Conservation (phyloP, 306 rosid genomes). For the Castanospermum australe region DNA sequence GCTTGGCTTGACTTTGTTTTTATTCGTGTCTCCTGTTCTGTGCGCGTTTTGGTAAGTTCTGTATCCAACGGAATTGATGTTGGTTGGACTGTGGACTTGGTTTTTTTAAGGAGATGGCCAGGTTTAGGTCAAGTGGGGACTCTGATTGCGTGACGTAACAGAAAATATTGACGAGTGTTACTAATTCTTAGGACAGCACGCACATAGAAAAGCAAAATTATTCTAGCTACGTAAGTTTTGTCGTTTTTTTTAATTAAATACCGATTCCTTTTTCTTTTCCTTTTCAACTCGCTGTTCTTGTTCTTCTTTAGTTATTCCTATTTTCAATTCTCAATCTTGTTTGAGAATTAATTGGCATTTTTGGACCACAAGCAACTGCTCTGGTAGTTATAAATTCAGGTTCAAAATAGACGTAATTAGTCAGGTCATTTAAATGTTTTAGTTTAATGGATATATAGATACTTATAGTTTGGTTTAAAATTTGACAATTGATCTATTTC, state of each 20-base stretch:
- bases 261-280: background rate
- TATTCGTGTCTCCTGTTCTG: background rate
- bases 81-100: conserved; percentile 12
- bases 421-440: too few relatives aligned
- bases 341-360: background rate
- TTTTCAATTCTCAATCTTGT: background rate
- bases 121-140: conserved; percentile 13
- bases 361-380: too few relatives aligned
- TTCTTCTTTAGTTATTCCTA: background rate
- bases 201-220: background rate
- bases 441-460: too few relatives aligned
- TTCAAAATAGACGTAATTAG: too few relatives aligned
- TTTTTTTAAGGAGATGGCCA: background rate
- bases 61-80: conserved; percentile 6
- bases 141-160: conserved; percentile 5
- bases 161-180: conserved; percentile 3
- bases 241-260: background rate
- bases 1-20: background rate
- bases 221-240: background rate
- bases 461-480: too few relatives aligned
- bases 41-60: conserved; percentile 5
- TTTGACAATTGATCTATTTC: too few relatives aligned
- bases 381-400: too few relatives aligned
- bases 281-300: background rate
- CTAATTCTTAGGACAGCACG: background rate